Conservation (phyloP, 2,329 filamentous ascomycete genomes). For the Aspergillus versicolor region DNA sequence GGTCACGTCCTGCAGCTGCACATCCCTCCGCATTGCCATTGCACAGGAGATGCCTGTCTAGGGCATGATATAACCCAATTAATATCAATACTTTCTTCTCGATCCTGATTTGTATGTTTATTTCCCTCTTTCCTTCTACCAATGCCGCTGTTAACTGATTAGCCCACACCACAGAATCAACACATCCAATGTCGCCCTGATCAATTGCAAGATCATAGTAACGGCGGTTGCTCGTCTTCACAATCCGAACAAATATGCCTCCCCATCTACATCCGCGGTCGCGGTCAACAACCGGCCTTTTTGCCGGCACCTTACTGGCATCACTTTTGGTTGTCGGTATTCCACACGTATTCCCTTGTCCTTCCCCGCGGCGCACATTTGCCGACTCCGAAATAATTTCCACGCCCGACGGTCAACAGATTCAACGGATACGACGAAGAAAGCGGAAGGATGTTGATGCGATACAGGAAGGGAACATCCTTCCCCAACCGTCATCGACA, state of each 20-base stretch:
- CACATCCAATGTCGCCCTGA: conserved; percentile 15
- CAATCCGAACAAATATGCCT: conserved; percentile 59
- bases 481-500: conserved; percentile 16
- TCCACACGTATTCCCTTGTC: conserved; percentile 88
- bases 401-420: conserved; percentile 44
- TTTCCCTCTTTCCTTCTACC: not conserved
- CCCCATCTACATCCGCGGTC: conserved; percentile 89
- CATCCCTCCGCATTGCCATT: conserved; percentile 12
- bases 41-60: conserved; percentile 8
- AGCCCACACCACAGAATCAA: not conserved
- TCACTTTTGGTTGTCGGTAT: conserved; percentile 90
- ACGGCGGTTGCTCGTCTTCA: not conserved
- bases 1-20: not conserved
- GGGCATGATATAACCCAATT: not conserved
- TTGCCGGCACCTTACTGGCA: conserved; percentile 85
- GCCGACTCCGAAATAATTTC: conserved; percentile 63
- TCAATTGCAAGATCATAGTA: not conserved
- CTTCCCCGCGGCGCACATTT: conserved; percentile 71
- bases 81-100: not conserved
- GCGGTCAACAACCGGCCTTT: conserved; percentile 88
- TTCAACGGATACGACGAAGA: conserved; percentile 36
- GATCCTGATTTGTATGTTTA: not conserved
- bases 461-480: conserved; percentile 13
- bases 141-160: conserved; percentile 2
- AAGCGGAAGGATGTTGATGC: conserved; percentile 34